A percentile compares a stretch with the other conserved stretches of the same genome.
phyloP scores from a whole-genome alignment of 1,284 basidiomycete species.

The Ustilago bromivora region DNA sequence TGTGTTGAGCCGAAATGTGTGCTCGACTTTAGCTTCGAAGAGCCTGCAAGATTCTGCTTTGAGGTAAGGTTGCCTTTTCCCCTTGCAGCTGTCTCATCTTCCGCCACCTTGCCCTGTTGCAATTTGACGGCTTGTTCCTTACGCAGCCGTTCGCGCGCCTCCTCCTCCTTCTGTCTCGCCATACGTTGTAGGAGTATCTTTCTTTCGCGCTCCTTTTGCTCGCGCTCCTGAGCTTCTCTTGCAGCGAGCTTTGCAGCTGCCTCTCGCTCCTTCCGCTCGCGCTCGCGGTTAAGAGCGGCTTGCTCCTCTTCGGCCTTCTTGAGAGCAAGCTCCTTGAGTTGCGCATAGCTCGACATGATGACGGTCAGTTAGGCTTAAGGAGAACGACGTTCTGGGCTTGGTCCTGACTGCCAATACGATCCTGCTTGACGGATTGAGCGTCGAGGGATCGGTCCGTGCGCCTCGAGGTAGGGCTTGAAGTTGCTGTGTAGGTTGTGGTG shows the following conservation, averaged over 20 bases:
- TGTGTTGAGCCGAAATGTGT: slow-evolving; percentile 34
- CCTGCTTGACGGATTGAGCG: not conserved
- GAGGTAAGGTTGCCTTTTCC: not conserved
- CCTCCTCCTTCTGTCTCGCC: slow-evolving; percentile 43
- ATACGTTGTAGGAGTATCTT: slow-evolving; percentile 47
- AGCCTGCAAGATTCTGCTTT: slow-evolving; percentile 1
- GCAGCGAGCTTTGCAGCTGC: slow-evolving; percentile 43
- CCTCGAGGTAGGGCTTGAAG: slow-evolving; percentile 1
- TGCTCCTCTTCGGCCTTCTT: slow-evolving; percentile 43
- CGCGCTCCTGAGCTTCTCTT: slow-evolving; percentile 35
- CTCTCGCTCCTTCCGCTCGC: slow-evolving; percentile 37
- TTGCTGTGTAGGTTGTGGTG: slow-evolving; percentile 1
- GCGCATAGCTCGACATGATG: slow-evolving; percentile 48
- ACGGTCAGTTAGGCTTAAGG: not conserved
- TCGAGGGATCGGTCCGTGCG: slow-evolving; percentile 7
- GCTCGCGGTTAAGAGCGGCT: slow-evolving; percentile 30
- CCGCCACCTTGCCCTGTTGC: slow-evolving; percentile 11
- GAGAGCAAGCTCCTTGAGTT: slow-evolving; percentile 47
- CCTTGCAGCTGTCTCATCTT: slow-evolving; percentile 11
- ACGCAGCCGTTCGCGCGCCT: slow-evolving; percentile 36
- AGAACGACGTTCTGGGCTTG: not conserved
- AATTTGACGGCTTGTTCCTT: slow-evolving; percentile 28
- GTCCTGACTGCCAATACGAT: not conserved
- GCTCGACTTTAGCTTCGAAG: slow-evolving; percentile 4
- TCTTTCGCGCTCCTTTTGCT: slow-evolving; percentile 43